Base-by-base conservation (phyloP, 805 yeast species). In the Metschnikowia anglica region DNA sequence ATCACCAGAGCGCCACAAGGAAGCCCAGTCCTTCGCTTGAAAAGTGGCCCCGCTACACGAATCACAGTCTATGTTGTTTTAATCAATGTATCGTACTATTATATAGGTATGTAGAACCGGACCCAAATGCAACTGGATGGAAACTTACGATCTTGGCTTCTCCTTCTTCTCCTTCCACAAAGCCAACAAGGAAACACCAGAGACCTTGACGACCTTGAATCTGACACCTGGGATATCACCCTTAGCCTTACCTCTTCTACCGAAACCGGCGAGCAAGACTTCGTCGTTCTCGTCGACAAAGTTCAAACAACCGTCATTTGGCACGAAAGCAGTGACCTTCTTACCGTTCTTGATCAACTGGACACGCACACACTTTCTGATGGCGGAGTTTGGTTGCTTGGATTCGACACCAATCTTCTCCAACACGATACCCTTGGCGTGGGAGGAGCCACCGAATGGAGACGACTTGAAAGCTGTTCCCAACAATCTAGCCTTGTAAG, bases 141-240 rank as follows among this genome's bases (percentile, higher is more conserved):
- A 37, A 30, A 44, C 59, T 81, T 87, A 90, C 72, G 97, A 90
- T 83, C 99, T 89, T 83, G 98, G 98, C 90, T 93, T 93, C 84
- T 95, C 99, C 88, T 93, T 93, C 97, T 93, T 93, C 84, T 95
- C 99, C 84, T 91, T 93, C 97, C 97, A 93, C 77, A 93, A 85
- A 74, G 99, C 99, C 74, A 90, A 83, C 77, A 93, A 84, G 65
- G 99, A 93, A 69, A 95, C 99, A 87, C 99, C 99, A 65, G 99
- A 88, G 66, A 93, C 99, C 84, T 93, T 93, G 74, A 93, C 99
- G 74, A 93, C 99, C 88, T 93, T 93, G 89, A 93, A 93, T 87
- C 99, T 93, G 73, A 93, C 99, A 88, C 99, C 99, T 77, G 99
- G 99, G 72, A 93, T 91, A 90, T 93, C 99, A 84, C 99, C 99